Percentiles rank a stretch among this genome's conserved stretches.
These are phyloP conservation scores for Cardamine chenopodiifolia DNA, from an alignment of 345 rosid species.

Conservation along the genomic window DNA sequence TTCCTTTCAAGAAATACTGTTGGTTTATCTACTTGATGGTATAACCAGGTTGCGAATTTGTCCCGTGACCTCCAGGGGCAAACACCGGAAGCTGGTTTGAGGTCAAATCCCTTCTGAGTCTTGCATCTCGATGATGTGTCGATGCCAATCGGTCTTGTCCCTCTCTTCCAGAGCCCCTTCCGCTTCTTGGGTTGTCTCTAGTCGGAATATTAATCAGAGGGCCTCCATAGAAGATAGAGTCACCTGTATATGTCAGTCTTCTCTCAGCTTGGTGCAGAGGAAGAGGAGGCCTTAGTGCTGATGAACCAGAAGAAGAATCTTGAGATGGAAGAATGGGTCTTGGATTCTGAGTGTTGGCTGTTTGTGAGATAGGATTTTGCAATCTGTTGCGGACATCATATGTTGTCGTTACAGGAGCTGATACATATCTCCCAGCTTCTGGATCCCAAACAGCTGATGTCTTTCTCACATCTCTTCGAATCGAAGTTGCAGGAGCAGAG, in stretches of 20 bases:
- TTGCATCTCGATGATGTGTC: constrained; percentile 63
- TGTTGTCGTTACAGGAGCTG: constrained; percentile 71
- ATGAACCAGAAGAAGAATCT: constrained; percentile 42
- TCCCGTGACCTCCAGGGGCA: constrained; percentile 54
- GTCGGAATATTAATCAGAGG: constrained; percentile 65
- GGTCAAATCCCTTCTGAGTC: constrained; percentile 73
- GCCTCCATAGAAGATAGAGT: constrained; percentile 89
- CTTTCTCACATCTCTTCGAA: constrained; percentile 74
- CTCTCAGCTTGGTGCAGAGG: constrained; percentile 57
- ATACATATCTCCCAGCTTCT: constrained; percentile 89
- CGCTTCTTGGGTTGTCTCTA: constrained; percentile 58
- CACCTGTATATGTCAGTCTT: constrained; percentile 76
- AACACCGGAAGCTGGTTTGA: constrained; percentile 92
- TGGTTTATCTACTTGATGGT: constrained; percentile 45
- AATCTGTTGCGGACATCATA: constrained; percentile 61
- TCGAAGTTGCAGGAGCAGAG: constrained; percentile 68
- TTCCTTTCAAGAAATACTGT: neutral
- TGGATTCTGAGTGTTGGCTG: constrained; percentile 45
- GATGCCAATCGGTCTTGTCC: constrained; percentile 57
- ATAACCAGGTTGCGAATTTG: constrained; percentile 51
- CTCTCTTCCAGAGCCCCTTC: constrained; percentile 53
- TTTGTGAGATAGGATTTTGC: constrained; percentile 37
- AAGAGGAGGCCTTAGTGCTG: constrained; percentile 47
- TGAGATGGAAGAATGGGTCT: constrained; percentile 50
- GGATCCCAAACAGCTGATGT: constrained; percentile 92